Percentiles rank a stretch among this genome's conserved stretches.
Conservation (phyloP, 116 monocot species). For the Zostera marina region DNA sequence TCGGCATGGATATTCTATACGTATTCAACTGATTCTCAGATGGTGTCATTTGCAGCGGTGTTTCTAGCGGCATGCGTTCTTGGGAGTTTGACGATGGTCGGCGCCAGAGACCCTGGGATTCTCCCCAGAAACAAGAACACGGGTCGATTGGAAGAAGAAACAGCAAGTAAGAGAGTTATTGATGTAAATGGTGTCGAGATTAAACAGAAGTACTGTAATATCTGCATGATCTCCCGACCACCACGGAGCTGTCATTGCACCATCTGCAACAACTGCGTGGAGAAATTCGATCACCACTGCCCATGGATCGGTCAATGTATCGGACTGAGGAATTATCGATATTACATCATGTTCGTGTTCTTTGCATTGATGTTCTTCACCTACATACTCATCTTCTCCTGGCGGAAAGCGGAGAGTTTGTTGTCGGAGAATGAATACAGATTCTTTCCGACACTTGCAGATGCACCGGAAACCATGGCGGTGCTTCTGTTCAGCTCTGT, state of each 20-base stretch:
- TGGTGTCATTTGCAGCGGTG: slow-evolving; percentile 9
- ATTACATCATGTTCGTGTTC: slow-evolving; percentile 35
- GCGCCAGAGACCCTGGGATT: slow-evolving; percentile 47
- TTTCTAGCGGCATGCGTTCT: slow-evolving; percentile 24
- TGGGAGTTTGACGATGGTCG: slow-evolving; percentile 24
- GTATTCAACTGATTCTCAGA: slow-evolving; percentile 11
- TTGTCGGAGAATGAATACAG: slow-evolving; percentile 4
- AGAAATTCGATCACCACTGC: slow-evolving; percentile 64
- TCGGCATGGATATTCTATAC: slow-evolving; percentile 38
- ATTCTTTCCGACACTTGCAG: slow-evolving; percentile 2
- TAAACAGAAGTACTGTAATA: slow-evolving; percentile 40
- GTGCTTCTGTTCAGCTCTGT: slow-evolving; percentile 27
- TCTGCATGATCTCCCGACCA: slow-evolving; percentile 29
- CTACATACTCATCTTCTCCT: slow-evolving; percentile 29
- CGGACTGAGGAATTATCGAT: slow-evolving; percentile 37
- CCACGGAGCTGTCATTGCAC: slow-evolving; percentile 43
- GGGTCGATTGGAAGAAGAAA: slow-evolving; percentile 2
- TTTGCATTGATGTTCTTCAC: slow-evolving; percentile 30
- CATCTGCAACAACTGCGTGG: slow-evolving; percentile 54
- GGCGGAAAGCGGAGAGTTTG: slow-evolving; percentile 17
- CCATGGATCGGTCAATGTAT: slow-evolving; percentile 58
- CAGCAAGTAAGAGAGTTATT: slow-evolving; percentile 21
- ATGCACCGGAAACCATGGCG: slow-evolving; percentile 31
- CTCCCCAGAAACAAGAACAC: slow-evolving; percentile 20
- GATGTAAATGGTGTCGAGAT: slow-evolving; percentile 24